Evolutionary conservation across 2,329 filamentous ascomycete genomes (phyloP).

Genomic region (Verticillium longisporum): DNA sequence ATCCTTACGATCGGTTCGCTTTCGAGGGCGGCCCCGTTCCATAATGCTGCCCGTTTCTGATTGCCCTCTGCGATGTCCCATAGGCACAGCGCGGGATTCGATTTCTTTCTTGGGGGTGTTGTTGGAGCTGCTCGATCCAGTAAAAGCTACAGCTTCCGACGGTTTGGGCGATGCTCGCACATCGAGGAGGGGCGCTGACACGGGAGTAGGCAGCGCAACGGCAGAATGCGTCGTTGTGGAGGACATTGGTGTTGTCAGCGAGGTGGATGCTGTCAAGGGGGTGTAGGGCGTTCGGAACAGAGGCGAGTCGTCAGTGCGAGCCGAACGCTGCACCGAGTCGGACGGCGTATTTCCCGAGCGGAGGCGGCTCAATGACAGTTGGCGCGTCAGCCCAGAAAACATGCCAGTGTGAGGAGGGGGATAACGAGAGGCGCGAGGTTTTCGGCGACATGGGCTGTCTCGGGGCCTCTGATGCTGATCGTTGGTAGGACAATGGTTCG

Average conservation of each 20-base stretch:
- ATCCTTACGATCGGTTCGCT: slow-evolving; percentile 32
- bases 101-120: not conserved
- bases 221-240: slow-evolving; percentile 21
- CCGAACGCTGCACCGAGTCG: slow-evolving; percentile 32
- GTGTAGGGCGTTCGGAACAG: slow-evolving; percentile 37
- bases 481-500: slow-evolving; percentile 7
- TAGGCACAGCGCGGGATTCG: slow-evolving; percentile 11
- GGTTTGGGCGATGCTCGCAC: slow-evolving; percentile 32
- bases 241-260: slow-evolving; percentile 36
- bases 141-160: slow-evolving; percentile 27
- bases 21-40: slow-evolving; percentile 55
- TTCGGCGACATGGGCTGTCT: slow-evolving; percentile 40
- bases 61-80: slow-evolving; percentile 41
- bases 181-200: slow-evolving; percentile 40
- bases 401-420: slow-evolving; percentile 29
- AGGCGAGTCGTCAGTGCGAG: slow-evolving; percentile 39
- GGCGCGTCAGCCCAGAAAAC: slow-evolving; percentile 23
- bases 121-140: not conserved
- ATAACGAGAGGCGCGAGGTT: slow-evolving; percentile 52
- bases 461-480: slow-evolving; percentile 9
- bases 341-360: slow-evolving; percentile 35
- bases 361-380: slow-evolving; percentile 37
- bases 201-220: slow-evolving; percentile 27
- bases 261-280: slow-evolving; percentile 33
- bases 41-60: slow-evolving; percentile 54